phyloP scores from a whole-genome alignment of 768 basidiomycete genomes.

The Russula foetens region DNA sequence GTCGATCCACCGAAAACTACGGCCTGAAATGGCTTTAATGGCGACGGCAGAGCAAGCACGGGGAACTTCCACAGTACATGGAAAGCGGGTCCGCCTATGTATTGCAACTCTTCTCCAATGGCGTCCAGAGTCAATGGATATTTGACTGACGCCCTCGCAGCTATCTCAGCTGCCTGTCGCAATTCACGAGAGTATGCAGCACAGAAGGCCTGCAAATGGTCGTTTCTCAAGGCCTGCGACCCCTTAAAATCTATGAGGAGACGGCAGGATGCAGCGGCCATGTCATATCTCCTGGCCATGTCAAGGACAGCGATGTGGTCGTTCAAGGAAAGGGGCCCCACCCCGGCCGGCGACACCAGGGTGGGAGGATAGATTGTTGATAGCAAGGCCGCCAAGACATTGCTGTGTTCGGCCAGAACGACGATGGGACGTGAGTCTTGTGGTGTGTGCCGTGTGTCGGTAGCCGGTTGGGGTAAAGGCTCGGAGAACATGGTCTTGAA shows the following conservation, averaged over 20 bases:
- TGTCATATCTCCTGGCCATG: not conserved
- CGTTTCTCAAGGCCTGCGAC: not conserved
- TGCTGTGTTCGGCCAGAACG: not conserved
- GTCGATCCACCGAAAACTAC: too few species aligned
- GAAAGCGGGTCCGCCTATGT: not conserved
- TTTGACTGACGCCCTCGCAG: conserved; percentile 2
- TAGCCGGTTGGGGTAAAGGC: too few species aligned
- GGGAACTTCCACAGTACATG: too few species aligned
- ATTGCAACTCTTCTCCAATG: not conserved
- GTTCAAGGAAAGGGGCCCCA: not conserved
- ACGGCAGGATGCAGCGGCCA: not conserved
- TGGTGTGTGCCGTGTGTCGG: not conserved
- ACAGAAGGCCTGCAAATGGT: not conserved
- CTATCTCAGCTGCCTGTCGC: not conserved
- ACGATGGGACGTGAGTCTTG: not conserved
- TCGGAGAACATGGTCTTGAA: not conserved
- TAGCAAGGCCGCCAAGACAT: not conserved
- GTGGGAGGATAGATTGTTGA: not conserved
- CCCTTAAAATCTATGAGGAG: not conserved
- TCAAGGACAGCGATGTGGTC: not conserved
- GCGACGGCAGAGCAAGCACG: too few species aligned
- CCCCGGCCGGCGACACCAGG: too few species aligned
- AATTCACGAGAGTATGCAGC: not conserved
- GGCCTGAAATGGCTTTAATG: too few species aligned
- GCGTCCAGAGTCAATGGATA: not conserved